Evolutionary conservation across 2,329 filamentous ascomycete species (phyloP).

Genomic region (Coniochaeta ligniaria): DNA sequence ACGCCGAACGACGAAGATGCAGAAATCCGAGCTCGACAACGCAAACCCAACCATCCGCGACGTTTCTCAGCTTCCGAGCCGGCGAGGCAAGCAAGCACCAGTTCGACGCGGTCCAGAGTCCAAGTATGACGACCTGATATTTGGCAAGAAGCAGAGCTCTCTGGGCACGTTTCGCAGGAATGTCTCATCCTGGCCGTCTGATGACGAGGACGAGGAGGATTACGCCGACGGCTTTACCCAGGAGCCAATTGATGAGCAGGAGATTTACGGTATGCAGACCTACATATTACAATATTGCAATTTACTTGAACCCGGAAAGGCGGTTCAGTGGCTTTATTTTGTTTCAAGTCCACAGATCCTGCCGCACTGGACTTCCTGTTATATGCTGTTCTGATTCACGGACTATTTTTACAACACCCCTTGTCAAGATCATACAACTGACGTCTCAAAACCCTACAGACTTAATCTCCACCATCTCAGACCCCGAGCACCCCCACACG

Average conservation of each 20-base stretch:
- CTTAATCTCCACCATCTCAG: conserved; percentile 87
- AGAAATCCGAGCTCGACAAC: conserved; percentile 51
- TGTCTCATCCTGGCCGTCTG: conserved; percentile 25
- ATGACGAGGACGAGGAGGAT: conserved; percentile 29
- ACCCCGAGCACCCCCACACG: conserved; percentile 93
- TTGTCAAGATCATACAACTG: conserved; percentile 20
- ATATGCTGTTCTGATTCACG: background rate
- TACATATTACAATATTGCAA: background rate
- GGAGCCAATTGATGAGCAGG: conserved; percentile 92
- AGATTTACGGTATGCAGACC: conserved; percentile 71
- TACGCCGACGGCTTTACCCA: conserved; percentile 47
- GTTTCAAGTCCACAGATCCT: background rate
- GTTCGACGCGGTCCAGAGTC: conserved; percentile 40
- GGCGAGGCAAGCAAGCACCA: conserved; percentile 48
- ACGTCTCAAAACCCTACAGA: conserved; percentile 44
- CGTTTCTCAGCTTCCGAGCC: conserved; percentile 79
- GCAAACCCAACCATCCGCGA: conserved; percentile 92
- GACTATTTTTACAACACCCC: conserved; percentile 5
- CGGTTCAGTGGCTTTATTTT: background rate
- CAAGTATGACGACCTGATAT: conserved; percentile 38
- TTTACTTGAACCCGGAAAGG: background rate
- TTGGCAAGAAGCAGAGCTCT: conserved; percentile 32
- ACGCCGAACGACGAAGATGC: conserved; percentile 19
- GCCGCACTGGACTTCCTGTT: background rate
- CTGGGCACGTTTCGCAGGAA: conserved; percentile 28